Base-by-base conservation (phyloP, 208 protist genomes). In the Crithidia acanthocephali region DNA sequence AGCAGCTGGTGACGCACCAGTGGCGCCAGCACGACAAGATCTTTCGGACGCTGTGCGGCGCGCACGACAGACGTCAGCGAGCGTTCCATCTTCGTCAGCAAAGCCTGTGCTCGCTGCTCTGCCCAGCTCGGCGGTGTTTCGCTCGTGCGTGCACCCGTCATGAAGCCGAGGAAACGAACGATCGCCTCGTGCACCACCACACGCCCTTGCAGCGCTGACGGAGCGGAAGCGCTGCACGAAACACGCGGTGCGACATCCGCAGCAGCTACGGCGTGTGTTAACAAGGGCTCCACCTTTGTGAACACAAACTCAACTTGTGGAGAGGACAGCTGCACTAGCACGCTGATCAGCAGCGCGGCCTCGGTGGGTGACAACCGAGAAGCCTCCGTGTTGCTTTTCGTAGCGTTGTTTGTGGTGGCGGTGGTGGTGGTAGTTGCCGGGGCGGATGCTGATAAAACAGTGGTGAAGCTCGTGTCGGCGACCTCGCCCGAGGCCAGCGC, bases 301-400 rank as follows among this genome's bases (percentile, higher is more conserved):
- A 78, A 78, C 16, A 72, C 68, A 35, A 50, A 45, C 2, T 40
- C 59, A 33, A 68, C 63, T 30, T 68, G 72, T 25, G 57, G 65
- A 22, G 65, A 61, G 51, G 37, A 60, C 2, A 78, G 72, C 51
- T 78, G 72, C 65, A 72, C 72, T 37, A 78, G 65, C 30, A 42
- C 42, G 30, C 40, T 63, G 25, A 78, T 60, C 1, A 78, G 42
- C 15, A 67, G 50, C 11, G 65, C 64, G 1, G 72, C 72, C 20
- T 78, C 65, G 7, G 27, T 18, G 20, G 64, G 13, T 47, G 44
- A 42, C 52, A 78, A 30, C 18, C 58, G 59, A 16, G 65, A 16
- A 1, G 40, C 22, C 8, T 13, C 2, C 5, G 1, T 0, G 1
- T 25, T 30, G 25, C 10, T 22, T 3, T 16, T 27, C 28, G 40